A percentile compares a stretch with the other conserved stretches of the same genome.
Conservation (phyloP, 2,329 filamentous ascomycete species). For the Penicillium sclerotigenum region DNA sequence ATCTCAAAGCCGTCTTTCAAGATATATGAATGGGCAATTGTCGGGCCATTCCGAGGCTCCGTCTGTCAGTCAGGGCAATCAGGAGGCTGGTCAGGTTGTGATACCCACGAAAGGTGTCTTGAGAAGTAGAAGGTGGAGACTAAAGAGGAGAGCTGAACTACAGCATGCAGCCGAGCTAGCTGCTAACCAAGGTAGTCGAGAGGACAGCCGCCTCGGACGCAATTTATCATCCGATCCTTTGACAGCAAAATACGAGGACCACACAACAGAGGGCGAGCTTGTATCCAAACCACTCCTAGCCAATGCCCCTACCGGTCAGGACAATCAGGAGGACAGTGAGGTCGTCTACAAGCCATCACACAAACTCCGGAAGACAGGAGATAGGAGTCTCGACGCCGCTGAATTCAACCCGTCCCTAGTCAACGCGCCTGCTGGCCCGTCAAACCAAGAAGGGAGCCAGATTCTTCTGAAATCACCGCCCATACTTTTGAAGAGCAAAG, state of each 20-base stretch:
- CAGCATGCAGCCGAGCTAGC: background rate
- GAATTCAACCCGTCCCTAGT: background rate
- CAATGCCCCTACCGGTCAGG: background rate
- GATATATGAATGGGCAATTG: background rate
- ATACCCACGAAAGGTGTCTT: background rate
- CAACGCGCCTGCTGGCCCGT: background rate
- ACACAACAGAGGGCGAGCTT: background rate
- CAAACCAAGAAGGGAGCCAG: background rate
- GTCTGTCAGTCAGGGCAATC: background rate
- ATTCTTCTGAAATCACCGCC: background rate
- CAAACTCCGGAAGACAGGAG: background rate
- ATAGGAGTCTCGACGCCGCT: background rate
- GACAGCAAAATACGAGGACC: background rate
- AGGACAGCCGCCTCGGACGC: background rate
- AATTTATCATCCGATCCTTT: too few species aligned
- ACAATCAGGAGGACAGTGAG: background rate
- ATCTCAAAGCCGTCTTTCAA: background rate
- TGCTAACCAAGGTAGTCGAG: background rate
- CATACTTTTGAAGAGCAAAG: background rate
- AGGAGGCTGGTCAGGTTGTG: background rate
- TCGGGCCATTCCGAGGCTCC: background rate
- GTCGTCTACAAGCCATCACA: background rate
- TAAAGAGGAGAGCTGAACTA: background rate
- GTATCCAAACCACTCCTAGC: background rate
- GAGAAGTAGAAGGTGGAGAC: too few species aligned